Percentiles rank a stretch among this genome's conserved stretches.
Evolutionary conservation across 768 basidiomycete species (phyloP).

Genomic region (Dentipellis fragilis): DNA sequence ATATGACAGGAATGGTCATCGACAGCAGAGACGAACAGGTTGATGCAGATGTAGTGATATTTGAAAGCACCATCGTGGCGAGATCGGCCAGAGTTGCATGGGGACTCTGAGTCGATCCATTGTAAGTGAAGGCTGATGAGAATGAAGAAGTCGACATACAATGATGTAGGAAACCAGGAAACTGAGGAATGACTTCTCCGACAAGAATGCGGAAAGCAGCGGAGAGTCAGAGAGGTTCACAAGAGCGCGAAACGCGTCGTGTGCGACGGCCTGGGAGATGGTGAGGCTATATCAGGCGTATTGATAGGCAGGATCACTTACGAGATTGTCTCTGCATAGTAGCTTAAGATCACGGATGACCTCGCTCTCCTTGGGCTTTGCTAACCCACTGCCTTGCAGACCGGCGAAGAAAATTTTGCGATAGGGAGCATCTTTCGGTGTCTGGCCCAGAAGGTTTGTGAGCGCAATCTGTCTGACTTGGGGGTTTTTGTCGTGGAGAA

Average conservation of each 20-base stretch:
- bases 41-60: conserved; percentile 68
- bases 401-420: conserved; percentile 68
- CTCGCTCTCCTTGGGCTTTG: conserved; percentile 52
- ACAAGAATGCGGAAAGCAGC: conserved; percentile 51
- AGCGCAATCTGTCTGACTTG: conserved; percentile 84
- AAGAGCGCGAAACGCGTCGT: conserved; percentile 90
- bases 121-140: too few species aligned
- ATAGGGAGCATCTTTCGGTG: conserved; percentile 58
- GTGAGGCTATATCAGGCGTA: conserved; percentile 11
- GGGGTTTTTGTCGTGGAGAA: conserved; percentile 79
- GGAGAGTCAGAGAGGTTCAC: conserved; percentile 89
- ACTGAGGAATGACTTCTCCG: conserved; percentile 60
- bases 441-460: conserved; percentile 73
- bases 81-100: conserved; percentile 86
- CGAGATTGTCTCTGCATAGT: conserved; percentile 83
- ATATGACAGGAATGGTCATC: conserved; percentile 56
- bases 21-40: conserved; percentile 56
- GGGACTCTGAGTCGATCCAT: conserved; percentile 51
- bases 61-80: conserved; percentile 96
- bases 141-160: conserved; percentile 36
- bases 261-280: conserved; percentile 63
- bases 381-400: conserved; percentile 44
- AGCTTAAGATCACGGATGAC: conserved; percentile 74
- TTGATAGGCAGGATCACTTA: conserved; percentile 15
- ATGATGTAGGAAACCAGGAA: conserved; percentile 88